Conservation (phyloP, 2,329 filamentous ascomycete genomes). For the Albifimbria verrucaria region DNA sequence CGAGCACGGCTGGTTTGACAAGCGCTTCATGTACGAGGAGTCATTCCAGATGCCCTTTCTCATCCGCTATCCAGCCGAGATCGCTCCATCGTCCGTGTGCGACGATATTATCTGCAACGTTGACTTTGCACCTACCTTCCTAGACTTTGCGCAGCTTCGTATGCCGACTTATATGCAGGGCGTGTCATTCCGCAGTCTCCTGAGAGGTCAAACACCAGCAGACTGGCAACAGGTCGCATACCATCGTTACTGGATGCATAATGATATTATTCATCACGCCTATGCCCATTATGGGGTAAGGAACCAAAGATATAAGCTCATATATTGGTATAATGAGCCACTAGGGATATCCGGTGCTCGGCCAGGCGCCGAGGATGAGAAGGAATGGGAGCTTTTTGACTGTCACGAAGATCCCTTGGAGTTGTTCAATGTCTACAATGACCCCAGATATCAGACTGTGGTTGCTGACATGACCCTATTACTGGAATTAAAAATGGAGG, state of each 20-base stretch:
- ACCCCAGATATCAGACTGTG: conserved; percentile 32
- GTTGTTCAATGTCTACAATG: conserved; percentile 42
- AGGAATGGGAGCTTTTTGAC: conserved; percentile 54
- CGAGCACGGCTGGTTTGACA: conserved; percentile 57
- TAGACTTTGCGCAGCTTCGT: conserved; percentile 39
- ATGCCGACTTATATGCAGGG: conserved; percentile 52
- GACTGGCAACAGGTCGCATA: conserved; percentile 51
- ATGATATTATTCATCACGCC: conserved; percentile 45
- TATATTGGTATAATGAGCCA: conserved; percentile 54
- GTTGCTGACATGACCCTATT: conserved; percentile 34
- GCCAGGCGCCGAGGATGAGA: conserved; percentile 35
- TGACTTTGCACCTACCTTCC: conserved; percentile 49
- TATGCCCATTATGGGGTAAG: conserved; percentile 51
- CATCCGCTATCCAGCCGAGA: conserved; percentile 40
- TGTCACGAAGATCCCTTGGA: conserved; percentile 47
- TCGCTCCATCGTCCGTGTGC: conserved; percentile 34
- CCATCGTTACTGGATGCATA: conserved; percentile 56
- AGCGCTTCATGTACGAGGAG: conserved; percentile 57
- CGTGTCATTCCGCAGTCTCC: conserved; percentile 34
- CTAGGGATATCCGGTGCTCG: conserved; percentile 42
- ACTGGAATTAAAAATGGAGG: conserved; percentile 44
- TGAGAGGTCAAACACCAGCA: conserved; percentile 32
- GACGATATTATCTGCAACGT: conserved; percentile 51
- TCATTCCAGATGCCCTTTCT: conserved; percentile 55
- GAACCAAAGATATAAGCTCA: conserved; percentile 50